Conservation (phyloP, 345 rosid species). For the Eucalyptus sp. region DNA sequence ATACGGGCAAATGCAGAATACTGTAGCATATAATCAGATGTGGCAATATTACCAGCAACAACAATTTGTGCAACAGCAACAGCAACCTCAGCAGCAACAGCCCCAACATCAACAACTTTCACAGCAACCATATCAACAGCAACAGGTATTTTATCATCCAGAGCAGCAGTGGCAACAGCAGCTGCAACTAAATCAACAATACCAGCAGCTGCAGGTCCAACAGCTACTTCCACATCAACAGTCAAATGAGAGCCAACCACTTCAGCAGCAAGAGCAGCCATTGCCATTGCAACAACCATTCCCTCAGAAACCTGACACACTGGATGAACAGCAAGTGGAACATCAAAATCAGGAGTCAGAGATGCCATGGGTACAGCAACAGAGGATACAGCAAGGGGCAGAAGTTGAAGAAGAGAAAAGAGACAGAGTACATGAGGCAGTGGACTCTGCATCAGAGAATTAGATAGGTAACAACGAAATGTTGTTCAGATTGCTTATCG, state of each 20-base stretch:
- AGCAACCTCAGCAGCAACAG: slow-evolving; percentile 14
- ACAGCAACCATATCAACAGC: slow-evolving; percentile 19
- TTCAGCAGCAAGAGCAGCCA: slow-evolving; percentile 22
- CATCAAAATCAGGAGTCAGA: slow-evolving; percentile 6
- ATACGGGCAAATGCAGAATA: slow-evolving; percentile 25
- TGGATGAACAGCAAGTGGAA: not conserved
- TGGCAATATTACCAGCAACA: slow-evolving; percentile 78
- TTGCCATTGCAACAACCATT: not conserved
- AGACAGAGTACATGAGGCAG: not conserved
- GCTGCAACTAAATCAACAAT: slow-evolving; percentile 18
- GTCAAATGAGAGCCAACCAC: slow-evolving; percentile 15
- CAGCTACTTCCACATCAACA: slow-evolving; percentile 8
- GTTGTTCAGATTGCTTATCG: not conserved
- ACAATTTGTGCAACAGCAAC: slow-evolving; percentile 37
- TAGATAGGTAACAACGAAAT: not conserved
- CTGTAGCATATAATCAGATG: slow-evolving; percentile 52
- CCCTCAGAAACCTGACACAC: not conserved
- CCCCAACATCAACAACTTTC: slow-evolving; percentile 8
- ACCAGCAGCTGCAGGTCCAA: slow-evolving; percentile 9
- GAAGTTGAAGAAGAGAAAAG: slow-evolving; percentile 4
- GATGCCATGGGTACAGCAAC: slow-evolving; percentile 1
- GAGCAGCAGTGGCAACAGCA: slow-evolving; percentile 28
- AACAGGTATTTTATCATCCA: slow-evolving; percentile 29
- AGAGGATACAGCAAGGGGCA: not conserved
- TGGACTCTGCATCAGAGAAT: not conserved